Evolutionary conservation across 1,139 yeast species (phyloP), one percentile per base, ranked within the genome.

Genomic region (Candida tropicalis): DNA sequence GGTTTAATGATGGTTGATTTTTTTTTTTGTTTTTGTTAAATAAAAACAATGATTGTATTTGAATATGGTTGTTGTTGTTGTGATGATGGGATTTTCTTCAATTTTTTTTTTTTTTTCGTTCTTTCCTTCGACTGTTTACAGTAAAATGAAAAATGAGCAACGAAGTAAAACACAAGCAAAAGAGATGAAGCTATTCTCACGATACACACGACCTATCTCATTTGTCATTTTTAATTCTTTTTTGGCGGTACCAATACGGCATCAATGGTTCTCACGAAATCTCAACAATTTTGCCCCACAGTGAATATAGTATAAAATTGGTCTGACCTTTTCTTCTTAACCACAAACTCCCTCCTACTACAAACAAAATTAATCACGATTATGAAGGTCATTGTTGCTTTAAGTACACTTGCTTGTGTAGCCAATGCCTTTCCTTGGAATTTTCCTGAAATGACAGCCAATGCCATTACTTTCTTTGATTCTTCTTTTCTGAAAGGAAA

Each of bases 391-490:
- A 10, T 43, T 16, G 4, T 46, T 7, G n/a, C 42, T 17, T 17
- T 49, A 16, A 29, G 44, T 34, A 12, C 46, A 17, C 24, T 39
- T 16, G 36, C 41, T 6, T 46, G 48, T 23, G 27, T 51, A 13
- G 45, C 39, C 10, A 35, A 42, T 13, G 54, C 61, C 10, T 40
- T 57, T 31, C 56, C 61, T 4, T 38, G 42, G 20, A 39, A 47
- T 23, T 37, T 50, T 15, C 46, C 45, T 29, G 45, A 40, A 11
- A 48, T 50, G 44, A 33, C 44, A 17, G 26, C 41, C 10, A 25
- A 43, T 18, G 34, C 40, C 5, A 26, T 39, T 12, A 39, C 48
- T 5, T 32, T 44, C 17, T 34, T 46, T 16, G 38, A 44, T 16
- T 39, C 46, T 10, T 34, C 43, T 17, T 32, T 43, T 15, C 29